Evolutionary conservation across 495 filamentous ascomycete species (phyloP), one percentile per base, ranked within the genome.

Genomic region (Rhizodiscina lignyota): DNA sequence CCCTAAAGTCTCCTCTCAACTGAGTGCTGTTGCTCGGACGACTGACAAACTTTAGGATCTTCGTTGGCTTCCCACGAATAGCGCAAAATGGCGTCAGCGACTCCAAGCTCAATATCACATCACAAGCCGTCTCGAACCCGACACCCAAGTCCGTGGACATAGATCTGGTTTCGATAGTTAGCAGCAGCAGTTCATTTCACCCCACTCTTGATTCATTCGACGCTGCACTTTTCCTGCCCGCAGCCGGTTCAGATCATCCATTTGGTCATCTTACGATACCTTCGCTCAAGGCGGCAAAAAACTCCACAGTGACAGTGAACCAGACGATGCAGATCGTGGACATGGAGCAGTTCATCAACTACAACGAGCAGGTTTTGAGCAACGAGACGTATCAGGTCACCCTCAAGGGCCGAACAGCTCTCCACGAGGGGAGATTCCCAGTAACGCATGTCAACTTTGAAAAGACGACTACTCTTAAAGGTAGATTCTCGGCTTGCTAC

Each of bases 31-130:
- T n/a, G n/a, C n/a, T n/a, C n/a, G n/a, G n/a, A n/a, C n/a, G n/a
- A n/a, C n/a, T n/a, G n/a, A n/a, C n/a, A n/a, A n/a, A n/a, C n/a
- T n/a, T n/a, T n/a, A 87, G 81, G 27, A 52, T 84, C 33, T 76
- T 77, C 42, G 79, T 83, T 39, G 79, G 54, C 4, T 74, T 81
- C 28, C 80, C 79, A 33, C 65, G 68, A 35, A 79, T 82, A 37
- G 77, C 79, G 17, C 79, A 85, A 51, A 24, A 58, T 30, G 72
- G 72, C 49, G 62, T 85, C 40, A 67, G 80, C 44, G 53, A 69
- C 16, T 74, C 81, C 15, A 66, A 60, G 12, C 61, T 85, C 30
- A 59, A 61, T 18, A 55, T 86, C 45, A 63, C 64, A 12, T 48
- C 57, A 33, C 67, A 84, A 45, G 32, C 58, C 8, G 60, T 83